Base-by-base conservation (phyloP, 2,329 filamentous ascomycete genomes). In the Hyphodiscus sp. region DNA sequence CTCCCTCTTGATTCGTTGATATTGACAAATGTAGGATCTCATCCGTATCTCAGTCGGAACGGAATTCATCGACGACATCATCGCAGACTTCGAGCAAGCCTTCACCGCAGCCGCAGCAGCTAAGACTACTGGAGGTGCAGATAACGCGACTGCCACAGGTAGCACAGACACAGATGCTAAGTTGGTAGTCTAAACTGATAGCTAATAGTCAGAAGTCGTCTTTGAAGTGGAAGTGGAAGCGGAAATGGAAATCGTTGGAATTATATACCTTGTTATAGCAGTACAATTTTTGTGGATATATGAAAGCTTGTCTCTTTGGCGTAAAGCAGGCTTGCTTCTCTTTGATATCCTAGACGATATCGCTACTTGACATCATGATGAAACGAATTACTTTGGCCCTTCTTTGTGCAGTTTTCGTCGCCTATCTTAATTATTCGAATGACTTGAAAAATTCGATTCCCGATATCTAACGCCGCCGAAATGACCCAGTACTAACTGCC, bases 41-140 rank as follows among this genome's bases (percentile, higher is more conserved):
- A 96, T 97, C 71, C 88, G 92, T 58, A 94, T 97, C 67, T 96
- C 91, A 0, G 91, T 96, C 55, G 92, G 92, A 50, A 95, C 87
- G 0, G 92, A 97, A 75, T 91, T 96, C 70, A 95, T 97, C 68
- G 91, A 96, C 74, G 92, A 97, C 67, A 96, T 97, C 65, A 94
- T 96, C 67, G 87, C 85, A 63, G 92, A 97, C 73, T 96, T 97
- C 69, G 86, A 92, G 71, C 91, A 96, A 76, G 88, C 89, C 0
- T 95, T 96, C 72, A 79, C 82, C 67, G 78, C 80, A 23, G 78
- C 80, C 0, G 65, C 70, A 20, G 78, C 74, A 8, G 71, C 77
- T 9, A 64, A 58, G 54, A 66, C 63, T 1, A 59, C 44, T 23
- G 65, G 65, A 18, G 65, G 64, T 7, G 51, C 54, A 26, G 58